A percentile compares a stretch with the other conserved stretches of the same genome.
These are phyloP conservation scores for Hypomontagnella monticulosa DNA, from an alignment of 495 filamentous ascomycete species.

Conservation along the genomic window DNA sequence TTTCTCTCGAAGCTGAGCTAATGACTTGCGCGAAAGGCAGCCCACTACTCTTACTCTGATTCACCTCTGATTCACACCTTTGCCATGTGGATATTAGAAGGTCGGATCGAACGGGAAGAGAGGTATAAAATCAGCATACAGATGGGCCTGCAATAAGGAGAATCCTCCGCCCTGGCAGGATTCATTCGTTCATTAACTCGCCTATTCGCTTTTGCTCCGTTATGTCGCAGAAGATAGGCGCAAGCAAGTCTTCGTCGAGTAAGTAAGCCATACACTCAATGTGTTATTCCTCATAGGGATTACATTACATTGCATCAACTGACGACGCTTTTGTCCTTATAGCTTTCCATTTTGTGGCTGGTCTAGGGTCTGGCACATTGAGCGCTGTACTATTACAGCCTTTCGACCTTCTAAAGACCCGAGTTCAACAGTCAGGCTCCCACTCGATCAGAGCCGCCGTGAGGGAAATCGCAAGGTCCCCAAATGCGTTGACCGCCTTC, in stretches of 20 bases:
- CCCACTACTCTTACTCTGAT: neutral
- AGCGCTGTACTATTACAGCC: slow-evolving; percentile 93
- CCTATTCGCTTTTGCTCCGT: slow-evolving; percentile 1
- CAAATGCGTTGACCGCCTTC: slow-evolving; percentile 69
- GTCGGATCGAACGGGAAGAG: slow-evolving; percentile 20
- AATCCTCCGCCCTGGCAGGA: slow-evolving; percentile 30
- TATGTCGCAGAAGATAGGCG: slow-evolving; percentile 41
- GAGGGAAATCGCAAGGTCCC: slow-evolving; percentile 70
- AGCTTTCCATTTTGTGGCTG: slow-evolving; percentile 88
- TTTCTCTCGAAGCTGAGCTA: too few relatives aligned
- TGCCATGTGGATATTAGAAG: slow-evolving; percentile 20
- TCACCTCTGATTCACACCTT: slow-evolving; percentile 1
- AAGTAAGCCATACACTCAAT: slow-evolving; percentile 18
- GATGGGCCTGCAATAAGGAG: slow-evolving; percentile 31
- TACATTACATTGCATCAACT: neutral
- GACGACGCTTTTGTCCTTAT: slow-evolving; percentile 12
- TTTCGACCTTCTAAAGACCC: slow-evolving; percentile 95
- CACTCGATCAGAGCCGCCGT: slow-evolving; percentile 74
- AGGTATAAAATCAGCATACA: slow-evolving; percentile 13
- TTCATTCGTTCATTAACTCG: slow-evolving; percentile 13
- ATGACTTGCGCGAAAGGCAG: too few relatives aligned
- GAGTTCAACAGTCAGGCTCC: slow-evolving; percentile 80
- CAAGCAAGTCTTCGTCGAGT: slow-evolving; percentile 42
- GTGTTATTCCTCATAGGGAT: neutral
- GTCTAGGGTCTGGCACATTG: slow-evolving; percentile 84